Evolutionary conservation across 345 rosid genomes (phyloP), one percentile per base, ranked within the genome.

Genomic region (Ricinus communis): DNA sequence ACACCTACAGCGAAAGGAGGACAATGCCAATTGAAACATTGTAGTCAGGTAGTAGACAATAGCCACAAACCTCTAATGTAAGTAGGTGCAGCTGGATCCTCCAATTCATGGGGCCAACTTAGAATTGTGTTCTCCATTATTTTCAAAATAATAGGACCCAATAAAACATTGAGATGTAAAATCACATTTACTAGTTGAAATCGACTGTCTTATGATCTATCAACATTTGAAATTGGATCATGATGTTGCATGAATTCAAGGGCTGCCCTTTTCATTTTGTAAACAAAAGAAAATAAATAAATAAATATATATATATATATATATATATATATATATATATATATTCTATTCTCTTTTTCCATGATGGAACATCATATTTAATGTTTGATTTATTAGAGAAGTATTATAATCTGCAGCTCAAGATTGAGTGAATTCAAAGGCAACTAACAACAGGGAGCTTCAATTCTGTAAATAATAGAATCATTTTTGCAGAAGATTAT

Each of bases 181-280:
- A 31, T 31, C 63, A 59, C 24, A 33, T 18, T 59, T 5, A 24
- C 8, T 11, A 59, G 1, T 31, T 59, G 43, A 59, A 43, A 59
- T 59, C 43, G 63, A 59, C 43, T 16, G 13, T 31, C 68, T 40
- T n/a, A 38, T 51, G 81, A 79, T 65, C 80, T 30, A 73, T 83
- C 84, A 70, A 73, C 59, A 14, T 69, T 43, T 5, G 41, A 1
- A 66, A 33, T 27, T 27, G 66, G 55, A 58, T 69, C 69, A 22
- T 58, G 38, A 66, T 65, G 16, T 65, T 70, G 62, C 47, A 28
- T 53, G 69, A 40, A 36, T 61, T 70, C 15, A 16, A 25, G 8
- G 28, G 13, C 40, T 62, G 55, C 60, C 50, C 22, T 38, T 21
- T 33, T 16, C 12, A 28, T 43, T 21, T 40, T 52, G 40, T 9